Conservation (phyloP, 2,329 filamentous ascomycete species). For the Cladophialophora carrionii region DNA sequence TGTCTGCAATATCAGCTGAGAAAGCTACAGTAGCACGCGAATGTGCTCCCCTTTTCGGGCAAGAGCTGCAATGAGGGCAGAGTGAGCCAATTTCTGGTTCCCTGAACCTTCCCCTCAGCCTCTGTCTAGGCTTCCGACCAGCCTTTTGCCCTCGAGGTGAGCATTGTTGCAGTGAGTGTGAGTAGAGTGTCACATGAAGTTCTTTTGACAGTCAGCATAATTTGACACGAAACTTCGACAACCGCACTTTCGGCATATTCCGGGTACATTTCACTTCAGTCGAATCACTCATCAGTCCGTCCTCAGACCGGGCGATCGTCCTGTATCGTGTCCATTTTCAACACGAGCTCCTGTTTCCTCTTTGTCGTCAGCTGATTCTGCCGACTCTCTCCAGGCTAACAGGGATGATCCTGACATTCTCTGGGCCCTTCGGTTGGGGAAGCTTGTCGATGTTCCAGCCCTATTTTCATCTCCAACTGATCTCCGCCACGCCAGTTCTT, state of each 20-base stretch:
- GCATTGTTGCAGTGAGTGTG: not conserved
- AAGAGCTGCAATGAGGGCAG: not conserved
- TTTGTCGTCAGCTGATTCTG: not conserved
- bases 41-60: not conserved
- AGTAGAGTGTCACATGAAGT: not conserved
- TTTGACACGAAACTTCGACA: not conserved
- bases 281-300: too few relatives aligned
- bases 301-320: not conserved
- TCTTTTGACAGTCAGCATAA: not conserved
- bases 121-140: not conserved
- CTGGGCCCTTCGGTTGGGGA: slow-evolving; percentile 2
- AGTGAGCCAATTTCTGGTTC: not conserved
- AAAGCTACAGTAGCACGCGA: not conserved
- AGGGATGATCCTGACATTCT: not conserved
- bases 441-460: slow-evolving; percentile 6
- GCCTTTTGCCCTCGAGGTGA: not conserved
- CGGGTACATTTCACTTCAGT: too few relatives aligned
- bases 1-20: not conserved
- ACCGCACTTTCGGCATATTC: not conserved
- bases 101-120: not conserved
- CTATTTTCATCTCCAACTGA: not conserved
- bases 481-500: not conserved
- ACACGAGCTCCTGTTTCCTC: too few relatives aligned
- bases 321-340: too few relatives aligned
- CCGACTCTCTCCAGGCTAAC: slow-evolving; percentile 6